Percentiles rank a stretch among this genome's conserved stretches.
Conservation (phyloP, 2,329 filamentous ascomycete genomes). For the Didymosphaeria variabile region DNA sequence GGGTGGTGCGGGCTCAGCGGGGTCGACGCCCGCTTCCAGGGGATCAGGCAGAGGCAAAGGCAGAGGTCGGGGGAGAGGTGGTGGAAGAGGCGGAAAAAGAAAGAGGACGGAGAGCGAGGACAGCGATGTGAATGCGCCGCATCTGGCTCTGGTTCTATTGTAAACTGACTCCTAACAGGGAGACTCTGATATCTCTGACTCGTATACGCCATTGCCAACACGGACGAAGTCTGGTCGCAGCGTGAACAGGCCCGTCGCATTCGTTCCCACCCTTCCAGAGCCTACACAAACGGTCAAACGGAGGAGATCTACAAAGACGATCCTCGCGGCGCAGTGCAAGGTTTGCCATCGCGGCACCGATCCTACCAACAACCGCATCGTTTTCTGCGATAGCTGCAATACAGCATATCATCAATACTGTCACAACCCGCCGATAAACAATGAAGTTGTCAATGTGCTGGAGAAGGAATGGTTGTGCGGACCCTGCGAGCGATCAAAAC, state of each 20-base stretch:
- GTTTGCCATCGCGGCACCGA: constrained; percentile 77
- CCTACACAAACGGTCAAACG: constrained; percentile 61
- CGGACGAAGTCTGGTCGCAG: constrained; percentile 80
- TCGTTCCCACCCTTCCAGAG: constrained; percentile 64
- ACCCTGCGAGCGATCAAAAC: constrained; percentile 60
- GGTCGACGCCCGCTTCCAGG: constrained; percentile 41
- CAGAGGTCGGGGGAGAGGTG: constrained; percentile 47
- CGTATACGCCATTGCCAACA: constrained; percentile 66
- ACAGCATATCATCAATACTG: constrained; percentile 83
- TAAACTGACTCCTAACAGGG: constrained; percentile 36
- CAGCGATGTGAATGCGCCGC: constrained; percentile 42
- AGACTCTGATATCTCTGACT: constrained; percentile 52
- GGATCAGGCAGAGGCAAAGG: constrained; percentile 50
- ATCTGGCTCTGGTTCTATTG: constrained; percentile 2
- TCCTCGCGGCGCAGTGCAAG: constrained; percentile 70
- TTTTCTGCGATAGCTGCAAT: constrained; percentile 86
- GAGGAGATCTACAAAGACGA: constrained; percentile 65
- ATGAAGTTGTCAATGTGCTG: constrained; percentile 71
- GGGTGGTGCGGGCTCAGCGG: constrained; percentile 32
- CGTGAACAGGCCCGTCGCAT: constrained; percentile 71
- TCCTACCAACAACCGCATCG: constrained; percentile 78
- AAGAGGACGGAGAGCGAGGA: constrained; percentile 50
- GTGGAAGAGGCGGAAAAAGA: constrained; percentile 49
- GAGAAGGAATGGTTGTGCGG: constrained; percentile 77
- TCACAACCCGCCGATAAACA: constrained; percentile 77